These are phyloP conservation scores for Lepidium africanum DNA, from an alignment of 345 rosid genomes.

Conservation along the genomic window DNA sequence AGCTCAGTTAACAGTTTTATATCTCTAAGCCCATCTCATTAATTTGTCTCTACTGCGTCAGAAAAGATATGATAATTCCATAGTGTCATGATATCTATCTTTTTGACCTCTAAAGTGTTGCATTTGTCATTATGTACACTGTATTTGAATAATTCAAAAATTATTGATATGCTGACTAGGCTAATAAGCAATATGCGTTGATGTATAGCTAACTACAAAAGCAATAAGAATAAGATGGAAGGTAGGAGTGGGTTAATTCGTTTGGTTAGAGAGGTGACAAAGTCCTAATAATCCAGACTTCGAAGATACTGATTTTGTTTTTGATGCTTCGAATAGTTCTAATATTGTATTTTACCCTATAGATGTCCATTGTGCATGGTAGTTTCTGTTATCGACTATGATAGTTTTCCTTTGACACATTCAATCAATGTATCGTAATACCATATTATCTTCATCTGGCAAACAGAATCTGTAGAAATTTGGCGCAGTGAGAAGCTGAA, in stretches of 20 bases:
- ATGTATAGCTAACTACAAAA: background rate
- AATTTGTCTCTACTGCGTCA: background rate
- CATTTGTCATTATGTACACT: background rate
- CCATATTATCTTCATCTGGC: conserved; percentile 22
- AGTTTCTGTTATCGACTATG: background rate
- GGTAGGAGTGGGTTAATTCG: background rate
- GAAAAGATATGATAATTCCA: background rate
- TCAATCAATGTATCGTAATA: background rate
- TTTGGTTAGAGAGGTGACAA: background rate
- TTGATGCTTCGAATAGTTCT: background rate
- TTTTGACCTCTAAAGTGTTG: background rate
- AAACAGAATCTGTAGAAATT: conserved; percentile 71
- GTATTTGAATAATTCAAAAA: background rate
- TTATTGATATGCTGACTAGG: background rate
- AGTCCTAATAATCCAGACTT: background rate
- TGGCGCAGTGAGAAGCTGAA: conserved; percentile 82
- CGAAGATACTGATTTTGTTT: background rate
- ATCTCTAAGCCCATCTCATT: background rate
- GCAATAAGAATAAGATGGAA: background rate
- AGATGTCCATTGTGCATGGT: background rate
- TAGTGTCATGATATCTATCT: background rate
- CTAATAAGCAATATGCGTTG: background rate
- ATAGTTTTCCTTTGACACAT: background rate
- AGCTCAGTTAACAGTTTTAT: background rate
- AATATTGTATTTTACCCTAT: background rate